Evolutionary conservation across 2,329 filamentous ascomycete species (phyloP).

Genomic region (Amesomyces nigricolor): DNA sequence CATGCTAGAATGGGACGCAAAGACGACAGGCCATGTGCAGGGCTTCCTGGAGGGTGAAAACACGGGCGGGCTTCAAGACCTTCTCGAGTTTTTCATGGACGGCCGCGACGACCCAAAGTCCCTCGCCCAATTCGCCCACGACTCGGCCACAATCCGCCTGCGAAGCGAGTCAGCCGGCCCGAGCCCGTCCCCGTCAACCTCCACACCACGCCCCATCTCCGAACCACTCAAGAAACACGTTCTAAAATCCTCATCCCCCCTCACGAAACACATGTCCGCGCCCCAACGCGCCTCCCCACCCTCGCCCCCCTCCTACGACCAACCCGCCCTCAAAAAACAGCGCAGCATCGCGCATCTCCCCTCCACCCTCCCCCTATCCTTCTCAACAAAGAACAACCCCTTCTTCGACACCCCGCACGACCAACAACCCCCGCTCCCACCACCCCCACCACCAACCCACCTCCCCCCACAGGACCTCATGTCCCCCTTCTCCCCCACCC

Average conservation of each 20-base stretch:
- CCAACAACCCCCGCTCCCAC: not conserved
- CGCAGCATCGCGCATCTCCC: slow-evolving; percentile 15
- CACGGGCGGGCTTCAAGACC: slow-evolving; percentile 57
- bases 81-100: slow-evolving; percentile 59
- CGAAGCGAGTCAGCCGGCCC: slow-evolving; percentile 14
- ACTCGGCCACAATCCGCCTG: slow-evolving; percentile 37
- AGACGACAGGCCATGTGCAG: slow-evolving; percentile 50
- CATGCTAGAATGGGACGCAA: slow-evolving; percentile 55
- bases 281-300: slow-evolving; percentile 10
- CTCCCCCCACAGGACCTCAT: slow-evolving; percentile 4
- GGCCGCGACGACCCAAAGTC: slow-evolving; percentile 51
- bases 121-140: slow-evolving; percentile 54
- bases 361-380: not conserved
- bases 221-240: slow-evolving; percentile 21
- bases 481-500: slow-evolving; percentile 14
- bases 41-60: slow-evolving; percentile 58
- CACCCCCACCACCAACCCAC: slow-evolving; percentile 2
- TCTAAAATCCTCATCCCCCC: slow-evolving; percentile 7
- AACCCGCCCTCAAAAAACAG: slow-evolving; percentile 18
- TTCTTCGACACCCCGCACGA: slow-evolving; percentile 1
- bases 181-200: slow-evolving; percentile 1
- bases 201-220: slow-evolving; percentile 18
- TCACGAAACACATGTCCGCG: slow-evolving; percentile 21
- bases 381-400: slow-evolving; percentile 7
- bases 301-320: slow-evolving; percentile 12